Conservation (phyloP, 148 eudicot species). For the Suaeda aralocaspica region DNA sequence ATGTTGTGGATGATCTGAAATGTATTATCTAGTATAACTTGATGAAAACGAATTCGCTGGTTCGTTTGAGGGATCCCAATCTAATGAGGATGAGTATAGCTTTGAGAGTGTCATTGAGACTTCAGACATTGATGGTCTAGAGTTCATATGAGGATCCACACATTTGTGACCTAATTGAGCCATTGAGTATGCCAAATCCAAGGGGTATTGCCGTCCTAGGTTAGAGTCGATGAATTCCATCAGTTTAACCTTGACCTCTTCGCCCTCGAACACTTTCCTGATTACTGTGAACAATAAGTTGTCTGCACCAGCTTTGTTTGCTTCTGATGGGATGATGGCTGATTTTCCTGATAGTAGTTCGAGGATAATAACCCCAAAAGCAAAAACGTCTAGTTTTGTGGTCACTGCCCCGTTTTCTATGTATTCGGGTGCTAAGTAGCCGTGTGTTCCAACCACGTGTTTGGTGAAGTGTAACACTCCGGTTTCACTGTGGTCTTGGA, state of each 20-base stretch:
- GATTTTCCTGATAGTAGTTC: conserved; percentile 72
- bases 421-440: conserved; percentile 81
- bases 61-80: conserved; percentile 84
- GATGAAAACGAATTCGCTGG: conserved; percentile 32
- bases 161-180: conserved; percentile 62
- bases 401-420: conserved; percentile 69
- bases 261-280: conserved; percentile 45
- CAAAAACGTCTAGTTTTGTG: conserved; percentile 65
- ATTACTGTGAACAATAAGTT: conserved; percentile 31
- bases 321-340: conserved; percentile 36
- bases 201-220: conserved; percentile 47
- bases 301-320: conserved; percentile 19
- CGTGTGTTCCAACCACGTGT: conserved; percentile 80
- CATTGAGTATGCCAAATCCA: conserved; percentile 68
- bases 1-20: background rate
- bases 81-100: conserved; percentile 57
- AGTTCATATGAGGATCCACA: conserved; percentile 47
- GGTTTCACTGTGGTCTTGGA: conserved; percentile 31
- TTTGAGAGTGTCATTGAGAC: conserved; percentile 51
- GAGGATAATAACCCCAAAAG: conserved; percentile 60
- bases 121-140: conserved; percentile 49
- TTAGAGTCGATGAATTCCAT: conserved; percentile 50
- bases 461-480: conserved; percentile 47
- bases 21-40: conserved; percentile 6
- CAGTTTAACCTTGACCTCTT: conserved; percentile 62